phyloP scores from a whole-genome alignment of 1,284 basidiomycete species.

The Apiotrichum porosum region DNA sequence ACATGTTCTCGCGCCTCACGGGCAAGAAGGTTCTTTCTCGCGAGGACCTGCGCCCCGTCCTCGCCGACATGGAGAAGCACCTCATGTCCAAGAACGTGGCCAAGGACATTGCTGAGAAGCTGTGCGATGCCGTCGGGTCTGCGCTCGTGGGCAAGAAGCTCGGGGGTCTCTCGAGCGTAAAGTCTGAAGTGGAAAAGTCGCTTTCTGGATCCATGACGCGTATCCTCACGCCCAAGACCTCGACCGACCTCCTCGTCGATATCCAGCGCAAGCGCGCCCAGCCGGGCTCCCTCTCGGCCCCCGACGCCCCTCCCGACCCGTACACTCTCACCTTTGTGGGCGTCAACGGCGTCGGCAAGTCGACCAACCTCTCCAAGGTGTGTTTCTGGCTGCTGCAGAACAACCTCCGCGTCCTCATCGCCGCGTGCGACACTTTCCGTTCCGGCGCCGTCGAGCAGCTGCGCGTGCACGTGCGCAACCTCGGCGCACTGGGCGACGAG shows the following conservation, averaged over 20 bases:
- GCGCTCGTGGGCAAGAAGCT: slow-evolving; percentile 85
- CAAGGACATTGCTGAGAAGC: slow-evolving; percentile 86
- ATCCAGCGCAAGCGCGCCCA: slow-evolving; percentile 53
- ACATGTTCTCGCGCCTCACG: slow-evolving; percentile 76
- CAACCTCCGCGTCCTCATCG: slow-evolving; percentile 84
- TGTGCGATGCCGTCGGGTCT: slow-evolving; percentile 88
- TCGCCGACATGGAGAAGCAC: slow-evolving; percentile 93
- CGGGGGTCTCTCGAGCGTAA: slow-evolving; percentile 79
- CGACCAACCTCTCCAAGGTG: slow-evolving; percentile 95
- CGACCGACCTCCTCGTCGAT: slow-evolving; percentile 83
- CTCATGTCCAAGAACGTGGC: slow-evolving; percentile 99
- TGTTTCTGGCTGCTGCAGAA: slow-evolving; percentile 99
- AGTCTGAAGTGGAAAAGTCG: slow-evolving; percentile 74
- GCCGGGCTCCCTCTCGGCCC: slow-evolving; percentile 64
- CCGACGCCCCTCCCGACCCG: slow-evolving; percentile 58
- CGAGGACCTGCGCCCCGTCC: slow-evolving; percentile 77
- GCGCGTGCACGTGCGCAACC: slow-evolving; percentile 90
- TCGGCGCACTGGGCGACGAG: slow-evolving; percentile 76
- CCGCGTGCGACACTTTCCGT: slow-evolving; percentile 98
- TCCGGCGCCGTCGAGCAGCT: slow-evolving; percentile 98
- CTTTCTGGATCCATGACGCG: slow-evolving; percentile 83
- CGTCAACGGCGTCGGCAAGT: slow-evolving; percentile 99
- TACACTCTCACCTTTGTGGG: slow-evolving; percentile 97
- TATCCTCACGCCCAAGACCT: slow-evolving; percentile 92
- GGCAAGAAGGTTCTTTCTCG: slow-evolving; percentile 73